Evolutionary conservation across 208 protist genomes (phyloP).

Genomic region (Trypanosoma conorhini): DNA sequence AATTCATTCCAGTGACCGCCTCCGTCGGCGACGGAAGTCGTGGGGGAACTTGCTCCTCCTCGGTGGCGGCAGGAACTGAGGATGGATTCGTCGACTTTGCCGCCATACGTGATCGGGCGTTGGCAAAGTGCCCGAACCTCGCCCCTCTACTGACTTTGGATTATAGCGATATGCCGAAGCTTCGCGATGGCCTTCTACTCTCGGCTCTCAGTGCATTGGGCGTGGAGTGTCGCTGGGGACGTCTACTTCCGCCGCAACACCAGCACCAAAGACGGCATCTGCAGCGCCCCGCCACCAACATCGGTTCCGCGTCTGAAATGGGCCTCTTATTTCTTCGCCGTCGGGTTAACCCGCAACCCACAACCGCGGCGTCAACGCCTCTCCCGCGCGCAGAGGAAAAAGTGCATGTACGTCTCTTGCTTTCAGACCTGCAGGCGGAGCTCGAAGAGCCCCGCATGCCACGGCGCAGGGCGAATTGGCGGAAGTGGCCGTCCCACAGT

Average conservation of each 20-base stretch:
- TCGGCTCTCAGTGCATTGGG: conserved; percentile 17
- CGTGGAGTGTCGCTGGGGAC: conserved; percentile 27
- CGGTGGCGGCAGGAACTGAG: not conserved
- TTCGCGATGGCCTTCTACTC: conserved; percentile 10
- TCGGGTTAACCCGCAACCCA: not conserved
- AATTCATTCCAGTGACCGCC: conserved; percentile 15
- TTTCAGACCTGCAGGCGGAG: conserved; percentile 20
- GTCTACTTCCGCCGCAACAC: not conserved
- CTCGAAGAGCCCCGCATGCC: not conserved
- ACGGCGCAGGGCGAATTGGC: not conserved
- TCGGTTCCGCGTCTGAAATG: not conserved
- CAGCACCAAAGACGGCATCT: not conserved
- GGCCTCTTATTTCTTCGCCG: conserved; percentile 16
- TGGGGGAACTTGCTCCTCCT: not conserved
- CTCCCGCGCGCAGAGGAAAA: not conserved
- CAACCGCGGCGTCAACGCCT: not conserved
- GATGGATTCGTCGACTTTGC: conserved; percentile 29
- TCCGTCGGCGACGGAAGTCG: not conserved
- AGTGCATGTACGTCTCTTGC: not conserved
- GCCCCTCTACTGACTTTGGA: conserved; percentile 14
- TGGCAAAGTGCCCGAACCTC: conserved; percentile 14
- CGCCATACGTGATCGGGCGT: conserved; percentile 17
- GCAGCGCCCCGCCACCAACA: not conserved
- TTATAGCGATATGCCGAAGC: not conserved
- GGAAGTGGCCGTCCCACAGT: not conserved